phyloP scores from a whole-genome alignment of 225 moss, liverwort and hornwort genomes.

The Asterella californica region DNA sequence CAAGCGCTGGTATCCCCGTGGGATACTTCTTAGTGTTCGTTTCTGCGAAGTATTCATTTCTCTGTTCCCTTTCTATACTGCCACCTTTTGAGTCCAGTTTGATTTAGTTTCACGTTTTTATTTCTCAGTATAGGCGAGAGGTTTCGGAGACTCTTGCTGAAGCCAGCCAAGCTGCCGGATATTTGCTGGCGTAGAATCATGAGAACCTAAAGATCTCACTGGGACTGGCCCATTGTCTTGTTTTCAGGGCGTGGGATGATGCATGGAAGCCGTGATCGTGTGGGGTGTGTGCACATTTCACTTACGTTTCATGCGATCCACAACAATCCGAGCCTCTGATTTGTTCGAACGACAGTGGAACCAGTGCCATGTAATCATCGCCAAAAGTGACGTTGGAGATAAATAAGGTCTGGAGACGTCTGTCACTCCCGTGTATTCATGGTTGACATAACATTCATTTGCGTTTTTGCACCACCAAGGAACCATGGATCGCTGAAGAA shows the following conservation, averaged over 20 bases:
- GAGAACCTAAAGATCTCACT: neutral
- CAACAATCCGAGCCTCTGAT: neutral
- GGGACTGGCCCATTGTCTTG: neutral
- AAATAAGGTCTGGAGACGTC: conserved; percentile 17
- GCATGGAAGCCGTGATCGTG: conserved; percentile 21
- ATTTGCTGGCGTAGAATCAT: neutral
- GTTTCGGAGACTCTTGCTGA: too few species aligned
- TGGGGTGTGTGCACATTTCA: neutral
- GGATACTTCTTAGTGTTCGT: too few species aligned
- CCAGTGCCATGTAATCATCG: neutral
- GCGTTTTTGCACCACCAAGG: conserved; percentile 4
- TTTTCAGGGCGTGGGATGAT: conserved; percentile 41
- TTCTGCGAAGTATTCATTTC: too few species aligned
- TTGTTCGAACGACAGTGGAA: conserved; percentile 4
- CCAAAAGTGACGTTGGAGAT: conserved; percentile 17
- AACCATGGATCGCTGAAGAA: conserved; percentile 12
- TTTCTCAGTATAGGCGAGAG: too few species aligned
- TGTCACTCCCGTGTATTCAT: conserved; percentile 10
- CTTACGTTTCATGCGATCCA: conserved; percentile 5
- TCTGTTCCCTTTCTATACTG: too few species aligned
- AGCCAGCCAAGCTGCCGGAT: neutral
- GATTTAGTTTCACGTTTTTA: too few species aligned
- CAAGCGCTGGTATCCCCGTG: too few species aligned
- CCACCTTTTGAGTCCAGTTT: too few species aligned
- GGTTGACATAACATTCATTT: conserved; percentile 25